Percentiles rank a stretch among this genome's conserved stretches.
These are phyloP conservation scores for Ophidiomyces ophidiicola DNA, from an alignment of 2,329 filamentous ascomycete species.

Conservation along the genomic window DNA sequence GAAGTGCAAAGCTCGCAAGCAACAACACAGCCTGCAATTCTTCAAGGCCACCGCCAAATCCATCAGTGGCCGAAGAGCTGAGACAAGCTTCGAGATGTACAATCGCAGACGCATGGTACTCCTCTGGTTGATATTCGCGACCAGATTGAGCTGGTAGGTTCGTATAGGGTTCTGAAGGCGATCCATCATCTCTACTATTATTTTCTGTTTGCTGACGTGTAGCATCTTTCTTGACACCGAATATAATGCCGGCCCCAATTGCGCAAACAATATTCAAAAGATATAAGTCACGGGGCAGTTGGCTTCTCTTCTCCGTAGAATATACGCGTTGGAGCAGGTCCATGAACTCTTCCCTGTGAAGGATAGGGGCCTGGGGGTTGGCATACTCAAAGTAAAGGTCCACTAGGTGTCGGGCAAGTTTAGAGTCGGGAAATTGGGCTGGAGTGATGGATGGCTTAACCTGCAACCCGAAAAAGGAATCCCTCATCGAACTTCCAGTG, in stretches of 20 bases:
- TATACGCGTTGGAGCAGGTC: conserved; percentile 76
- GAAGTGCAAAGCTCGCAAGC: conserved; percentile 77
- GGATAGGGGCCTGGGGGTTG: conserved; percentile 87
- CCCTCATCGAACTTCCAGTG: conserved; percentile 66
- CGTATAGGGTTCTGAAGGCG: conserved; percentile 21
- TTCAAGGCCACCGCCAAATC: conserved; percentile 77
- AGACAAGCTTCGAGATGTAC: conserved; percentile 81
- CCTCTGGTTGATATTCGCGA: conserved; percentile 68
- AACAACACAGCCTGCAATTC: conserved; percentile 88
- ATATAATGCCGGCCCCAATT: conserved; percentile 85
- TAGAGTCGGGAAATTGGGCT: conserved; percentile 68
- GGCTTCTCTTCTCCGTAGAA: conserved; percentile 50
- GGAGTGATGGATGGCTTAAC: conserved; percentile 78
- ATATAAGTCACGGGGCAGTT: conserved; percentile 74
- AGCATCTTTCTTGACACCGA: conserved; percentile 39
- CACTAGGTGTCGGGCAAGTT: conserved; percentile 60
- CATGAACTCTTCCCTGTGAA: conserved; percentile 84
- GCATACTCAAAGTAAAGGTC: conserved; percentile 89
- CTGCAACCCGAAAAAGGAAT: conserved; percentile 94
- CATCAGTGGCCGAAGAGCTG: conserved; percentile 48
- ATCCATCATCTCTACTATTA: conserved; percentile 6
- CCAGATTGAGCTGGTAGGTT: conserved; percentile 44
- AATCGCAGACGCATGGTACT: conserved; percentile 91
- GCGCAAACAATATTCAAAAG: conserved; percentile 95
- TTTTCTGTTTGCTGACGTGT: conserved; percentile 2